Conservation (phyloP, 257 asterid species). For the Solanum pennellii region DNA sequence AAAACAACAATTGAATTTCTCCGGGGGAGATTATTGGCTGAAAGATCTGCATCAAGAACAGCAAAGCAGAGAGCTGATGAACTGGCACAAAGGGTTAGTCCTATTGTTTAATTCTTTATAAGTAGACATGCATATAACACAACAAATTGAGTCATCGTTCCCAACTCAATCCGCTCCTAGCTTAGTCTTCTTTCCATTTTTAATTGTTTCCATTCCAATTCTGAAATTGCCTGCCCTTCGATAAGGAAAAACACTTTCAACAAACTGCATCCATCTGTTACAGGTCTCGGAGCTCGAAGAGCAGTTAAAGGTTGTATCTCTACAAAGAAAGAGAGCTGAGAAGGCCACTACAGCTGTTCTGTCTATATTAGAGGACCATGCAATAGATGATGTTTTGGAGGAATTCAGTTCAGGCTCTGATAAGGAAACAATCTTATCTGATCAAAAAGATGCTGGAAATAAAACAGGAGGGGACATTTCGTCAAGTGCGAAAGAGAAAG, state of each 20-base stretch:
- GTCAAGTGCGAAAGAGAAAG: constrained; percentile 21
- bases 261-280: neutral
- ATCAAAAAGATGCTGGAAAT: constrained; percentile 23
- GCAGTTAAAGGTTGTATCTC: constrained; percentile 56
- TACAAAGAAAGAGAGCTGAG: constrained; percentile 86
- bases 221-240: neutral
- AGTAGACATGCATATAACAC: neutral
- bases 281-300: constrained; percentile 82
- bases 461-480: constrained; percentile 22
- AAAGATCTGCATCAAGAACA: constrained; percentile 75
- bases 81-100: constrained; percentile 75
- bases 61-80: constrained; percentile 86
- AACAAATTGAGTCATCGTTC: neutral
- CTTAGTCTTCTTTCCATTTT: neutral
- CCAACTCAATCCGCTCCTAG: neutral
- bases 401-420: constrained; percentile 66
- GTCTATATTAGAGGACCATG: constrained; percentile 56
- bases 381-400: constrained; percentile 59
- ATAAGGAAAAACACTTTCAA: neutral
- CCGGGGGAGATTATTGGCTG: constrained; percentile 72
- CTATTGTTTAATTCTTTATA: neutral
- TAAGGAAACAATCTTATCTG: constrained; percentile 30
- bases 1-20: constrained; percentile 80
- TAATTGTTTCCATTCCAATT: neutral
- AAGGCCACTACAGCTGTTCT: constrained; percentile 82